These are phyloP conservation scores for Carex sylvatica DNA, from an alignment of 202 grass and related monocot species.

Conservation along the genomic window DNA sequence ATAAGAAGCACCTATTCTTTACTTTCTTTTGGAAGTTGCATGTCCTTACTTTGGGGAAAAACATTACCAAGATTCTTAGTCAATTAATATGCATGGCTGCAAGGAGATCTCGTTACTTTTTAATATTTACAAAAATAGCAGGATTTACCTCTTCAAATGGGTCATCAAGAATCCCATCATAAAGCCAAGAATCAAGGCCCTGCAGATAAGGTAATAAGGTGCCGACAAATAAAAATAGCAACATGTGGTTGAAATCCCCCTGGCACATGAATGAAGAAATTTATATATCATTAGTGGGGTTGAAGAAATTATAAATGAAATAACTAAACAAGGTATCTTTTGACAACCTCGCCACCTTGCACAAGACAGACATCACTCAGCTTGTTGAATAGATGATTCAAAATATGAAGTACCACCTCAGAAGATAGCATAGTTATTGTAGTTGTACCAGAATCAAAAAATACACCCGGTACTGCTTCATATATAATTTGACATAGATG, in stretches of 20 bases:
- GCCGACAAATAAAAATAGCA: conserved; percentile 62
- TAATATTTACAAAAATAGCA: neutral
- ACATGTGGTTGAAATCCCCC: conserved; percentile 80
- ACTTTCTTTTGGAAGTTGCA: neutral
- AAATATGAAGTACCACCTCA: conserved; percentile 68
- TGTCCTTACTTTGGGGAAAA: neutral
- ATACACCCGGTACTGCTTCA: conserved; percentile 58
- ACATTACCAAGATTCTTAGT: neutral
- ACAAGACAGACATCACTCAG: conserved; percentile 78
- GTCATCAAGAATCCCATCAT: conserved; percentile 96
- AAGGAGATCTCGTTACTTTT: neutral
- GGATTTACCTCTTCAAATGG: conserved; percentile 78
- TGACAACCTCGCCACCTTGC: conserved; percentile 77
- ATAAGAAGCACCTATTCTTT: neutral
- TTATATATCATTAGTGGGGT: conserved; percentile 28
- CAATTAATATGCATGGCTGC: neutral
- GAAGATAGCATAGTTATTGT: conserved; percentile 40
- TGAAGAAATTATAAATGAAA: conserved; percentile 12
- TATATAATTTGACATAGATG: conserved; percentile 61
- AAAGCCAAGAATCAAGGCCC: conserved; percentile 85
- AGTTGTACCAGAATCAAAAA: conserved; percentile 40
- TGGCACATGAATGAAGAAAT: conserved; percentile 34
- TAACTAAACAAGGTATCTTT: conserved; percentile 19
- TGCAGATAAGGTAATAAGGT: conserved; percentile 90
- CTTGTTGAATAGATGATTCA: conserved; percentile 75